Percentiles rank a stretch among this genome's conserved stretches.
phyloP scores from a whole-genome alignment of 2,329 filamentous ascomycete genomes.

The Epichloe glyceriae region DNA sequence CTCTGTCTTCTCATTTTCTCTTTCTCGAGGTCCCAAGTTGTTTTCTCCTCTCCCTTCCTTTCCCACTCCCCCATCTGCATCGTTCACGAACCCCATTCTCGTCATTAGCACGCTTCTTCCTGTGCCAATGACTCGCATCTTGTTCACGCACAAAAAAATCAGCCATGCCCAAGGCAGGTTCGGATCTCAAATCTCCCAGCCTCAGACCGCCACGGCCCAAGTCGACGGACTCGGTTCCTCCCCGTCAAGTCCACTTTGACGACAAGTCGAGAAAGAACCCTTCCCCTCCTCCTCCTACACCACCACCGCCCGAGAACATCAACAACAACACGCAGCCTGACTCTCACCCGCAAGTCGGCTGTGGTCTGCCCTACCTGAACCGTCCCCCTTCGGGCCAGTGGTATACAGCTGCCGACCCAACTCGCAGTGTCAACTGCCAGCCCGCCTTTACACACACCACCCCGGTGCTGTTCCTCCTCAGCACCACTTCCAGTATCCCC shows the following conservation, averaged over 20 bases:
- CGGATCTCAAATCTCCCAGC: constrained; percentile 18
- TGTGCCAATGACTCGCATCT: constrained; percentile 1
- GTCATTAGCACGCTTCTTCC: not conserved
- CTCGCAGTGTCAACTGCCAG: constrained; percentile 15
- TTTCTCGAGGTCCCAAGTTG: not conserved
- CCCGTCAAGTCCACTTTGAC: constrained; percentile 22
- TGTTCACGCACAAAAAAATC: not conserved
- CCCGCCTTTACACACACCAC: constrained; percentile 1
- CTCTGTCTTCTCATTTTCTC: not conserved
- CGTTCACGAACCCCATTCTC: not conserved
- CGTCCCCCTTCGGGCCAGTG: constrained; percentile 14
- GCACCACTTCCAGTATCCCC: constrained; percentile 3
- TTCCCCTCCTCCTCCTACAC: not conserved
- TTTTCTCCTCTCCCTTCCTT: not conserved
- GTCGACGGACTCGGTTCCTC: constrained; percentile 13
- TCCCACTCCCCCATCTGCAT: not conserved
- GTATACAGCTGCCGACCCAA: constrained; percentile 22
- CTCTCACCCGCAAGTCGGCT: constrained; percentile 9
- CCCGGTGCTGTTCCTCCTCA: not conserved
- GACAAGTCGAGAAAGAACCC: not conserved
- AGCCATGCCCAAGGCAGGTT: constrained; percentile 16
- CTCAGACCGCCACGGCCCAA: constrained; percentile 14
- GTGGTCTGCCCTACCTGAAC: constrained; percentile 9
- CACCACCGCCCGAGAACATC: not conserved
- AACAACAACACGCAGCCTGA: constrained; percentile 5